A percentile compares a stretch with the other conserved stretches of the same genome.
Conservation (phyloP, 2,329 filamentous ascomycete species). For the Pleoardoris graminearum region DNA sequence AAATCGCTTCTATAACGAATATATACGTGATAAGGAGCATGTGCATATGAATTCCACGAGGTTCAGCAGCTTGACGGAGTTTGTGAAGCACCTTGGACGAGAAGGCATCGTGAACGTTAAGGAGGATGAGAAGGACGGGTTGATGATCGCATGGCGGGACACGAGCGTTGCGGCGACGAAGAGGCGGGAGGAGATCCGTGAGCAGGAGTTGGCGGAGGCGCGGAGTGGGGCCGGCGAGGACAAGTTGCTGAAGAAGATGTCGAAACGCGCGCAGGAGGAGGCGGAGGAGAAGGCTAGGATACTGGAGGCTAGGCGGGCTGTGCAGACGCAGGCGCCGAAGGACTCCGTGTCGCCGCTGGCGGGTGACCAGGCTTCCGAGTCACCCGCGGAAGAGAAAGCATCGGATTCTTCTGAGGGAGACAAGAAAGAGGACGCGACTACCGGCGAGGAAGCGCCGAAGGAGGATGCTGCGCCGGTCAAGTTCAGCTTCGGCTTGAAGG, state of each 20-base stretch:
- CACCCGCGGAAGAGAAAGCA: conserved; percentile 43
- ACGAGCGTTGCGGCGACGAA: conserved; percentile 83
- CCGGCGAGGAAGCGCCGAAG: conserved; percentile 52
- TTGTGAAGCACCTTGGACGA: conserved; percentile 81
- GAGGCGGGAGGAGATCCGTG: conserved; percentile 76
- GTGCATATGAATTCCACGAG: conserved; percentile 92
- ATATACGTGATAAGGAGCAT: conserved; percentile 73
- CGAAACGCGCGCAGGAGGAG: conserved; percentile 70
- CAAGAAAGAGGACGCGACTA: conserved; percentile 71
- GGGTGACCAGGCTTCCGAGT: conserved; percentile 52
- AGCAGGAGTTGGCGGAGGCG: conserved; percentile 84
- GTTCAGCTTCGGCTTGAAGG: conserved; percentile 39
- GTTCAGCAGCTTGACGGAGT: conserved; percentile 86
- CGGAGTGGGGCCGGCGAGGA: conserved; percentile 91
- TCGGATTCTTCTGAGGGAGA: conserved; percentile 66
- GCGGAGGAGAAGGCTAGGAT: conserved; percentile 45
- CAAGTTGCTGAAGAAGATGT: conserved; percentile 79
- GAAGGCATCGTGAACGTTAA: conserved; percentile 83
- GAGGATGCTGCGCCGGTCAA: conserved; percentile 38
- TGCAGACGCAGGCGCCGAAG: conserved; percentile 43
- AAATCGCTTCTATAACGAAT: conserved; percentile 94
- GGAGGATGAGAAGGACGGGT: conserved; percentile 84
- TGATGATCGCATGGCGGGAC: conserved; percentile 90
- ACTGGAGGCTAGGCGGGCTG: conserved; percentile 49
- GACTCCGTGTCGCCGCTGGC: conserved; percentile 40